Percentiles rank a stretch among this genome's conserved stretches.
These are phyloP conservation scores for Saccharomycopsis oosterbeekiorum DNA, from an alignment of 805 yeast species.

Conservation along the genomic window DNA sequence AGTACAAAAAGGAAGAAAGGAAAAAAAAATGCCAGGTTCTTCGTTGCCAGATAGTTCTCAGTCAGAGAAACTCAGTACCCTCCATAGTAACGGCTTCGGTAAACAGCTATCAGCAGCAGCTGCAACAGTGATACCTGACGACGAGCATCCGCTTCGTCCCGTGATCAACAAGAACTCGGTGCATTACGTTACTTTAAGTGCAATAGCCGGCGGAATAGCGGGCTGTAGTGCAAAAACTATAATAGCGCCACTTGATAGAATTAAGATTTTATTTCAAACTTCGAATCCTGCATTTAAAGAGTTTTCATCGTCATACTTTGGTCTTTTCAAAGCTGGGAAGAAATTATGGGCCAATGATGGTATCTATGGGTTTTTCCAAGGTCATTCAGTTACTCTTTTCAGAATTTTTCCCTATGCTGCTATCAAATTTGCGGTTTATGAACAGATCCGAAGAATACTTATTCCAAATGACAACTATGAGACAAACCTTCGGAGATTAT, in stretches of 20 bases:
- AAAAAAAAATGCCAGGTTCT: not conserved
- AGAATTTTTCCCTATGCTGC: constrained; percentile 97
- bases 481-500: constrained; percentile 66
- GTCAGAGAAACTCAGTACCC: not conserved
- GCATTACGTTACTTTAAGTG: constrained; percentile 75
- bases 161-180: constrained; percentile 46
- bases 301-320: constrained; percentile 71
- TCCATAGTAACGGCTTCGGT: not conserved
- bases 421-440: constrained; percentile 91
- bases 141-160: not conserved
- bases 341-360: constrained; percentile 67
- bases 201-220: constrained; percentile 90
- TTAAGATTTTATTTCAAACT: constrained; percentile 91
- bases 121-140: not conserved
- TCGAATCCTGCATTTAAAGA: constrained; percentile 79
- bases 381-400: constrained; percentile 87
- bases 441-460: constrained; percentile 71
- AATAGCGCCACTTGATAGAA: constrained; percentile 91
- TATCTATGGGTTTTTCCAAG: constrained; percentile 74
- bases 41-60: not conserved
- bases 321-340: constrained; percentile 62
- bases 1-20: not conserved
- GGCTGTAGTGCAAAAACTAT: constrained; percentile 94
- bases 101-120: not conserved
- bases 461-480: constrained; percentile 72